Percentiles rank a stretch among this genome's conserved stretches.
phyloP scores from a whole-genome alignment of 768 basidiomycete species.

The Rhodotorula toruloides region DNA sequence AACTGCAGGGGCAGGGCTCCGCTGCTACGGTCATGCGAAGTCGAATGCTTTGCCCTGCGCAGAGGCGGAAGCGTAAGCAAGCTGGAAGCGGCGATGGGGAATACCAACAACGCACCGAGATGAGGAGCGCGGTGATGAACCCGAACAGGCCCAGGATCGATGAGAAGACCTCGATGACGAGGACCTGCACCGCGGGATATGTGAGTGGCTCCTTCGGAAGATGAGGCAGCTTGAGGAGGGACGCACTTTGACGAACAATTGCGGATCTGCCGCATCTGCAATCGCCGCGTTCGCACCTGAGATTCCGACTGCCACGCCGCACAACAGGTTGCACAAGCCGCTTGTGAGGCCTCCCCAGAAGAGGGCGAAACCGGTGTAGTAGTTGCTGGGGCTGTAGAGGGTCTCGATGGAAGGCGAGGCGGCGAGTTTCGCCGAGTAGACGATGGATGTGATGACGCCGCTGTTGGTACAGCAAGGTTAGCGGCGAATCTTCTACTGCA shows the following conservation, averaged over 20 bases:
- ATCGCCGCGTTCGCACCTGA: constrained; percentile 93
- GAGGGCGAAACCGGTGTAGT: constrained; percentile 88
- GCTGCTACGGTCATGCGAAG: not conserved
- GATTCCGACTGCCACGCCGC: constrained; percentile 88
- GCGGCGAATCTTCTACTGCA: not conserved
- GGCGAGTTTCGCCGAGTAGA: constrained; percentile 78
- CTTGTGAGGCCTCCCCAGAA: constrained; percentile 98
- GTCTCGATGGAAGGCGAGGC: constrained; percentile 54
- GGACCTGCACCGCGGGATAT: constrained; percentile 51
- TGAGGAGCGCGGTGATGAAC: constrained; percentile 10
- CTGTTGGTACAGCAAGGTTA: not conserved
- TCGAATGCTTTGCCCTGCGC: not conserved
- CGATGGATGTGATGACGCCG: constrained; percentile 76
- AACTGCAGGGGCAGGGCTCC: too few relatives aligned
- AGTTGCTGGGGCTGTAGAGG: constrained; percentile 82
- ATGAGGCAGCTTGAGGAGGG: not conserved
- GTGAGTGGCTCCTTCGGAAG: not conserved
- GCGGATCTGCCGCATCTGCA: constrained; percentile 89
- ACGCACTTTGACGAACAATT: constrained; percentile 72
- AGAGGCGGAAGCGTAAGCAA: too few relatives aligned
- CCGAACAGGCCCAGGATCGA: constrained; percentile 29
- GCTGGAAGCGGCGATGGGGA: not conserved
- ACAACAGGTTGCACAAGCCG: constrained; percentile 87
- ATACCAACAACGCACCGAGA: not conserved
- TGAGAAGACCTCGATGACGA: constrained; percentile 67